Evolutionary conservation across 192 early-diverging fungal species (phyloP), one percentile per base, ranked within the genome.

Genomic region (Diversispora epigaea): DNA sequence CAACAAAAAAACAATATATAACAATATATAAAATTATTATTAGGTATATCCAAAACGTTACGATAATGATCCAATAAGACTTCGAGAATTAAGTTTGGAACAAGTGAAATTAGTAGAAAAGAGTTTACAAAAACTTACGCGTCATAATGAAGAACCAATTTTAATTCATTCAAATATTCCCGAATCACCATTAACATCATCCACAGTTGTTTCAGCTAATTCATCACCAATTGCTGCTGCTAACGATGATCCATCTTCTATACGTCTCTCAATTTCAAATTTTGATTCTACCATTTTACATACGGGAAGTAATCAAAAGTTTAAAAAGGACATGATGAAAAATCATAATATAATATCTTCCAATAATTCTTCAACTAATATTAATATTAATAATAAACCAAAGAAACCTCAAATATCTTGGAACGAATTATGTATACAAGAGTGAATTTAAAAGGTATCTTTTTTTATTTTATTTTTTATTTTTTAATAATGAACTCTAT

Each of bases 21-120:
- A 45, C n/a, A 57, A 21, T 17, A 7, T 75, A 32, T 4, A 17
- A 44, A 41, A 19, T 66, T 65, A 39, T 22, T 43, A 46, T 52
- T 77, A 87, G 86, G 78, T 88, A 14, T 88, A 83, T 77, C 80
- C 86, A 12, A 78, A 85, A 22, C 71, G 85, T 57, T 81, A 83
- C n/a, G 79, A 80, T 14, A 25, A 52, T 39, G 82, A 88, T 70
- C 83, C 82, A 19, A 83, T 84, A 77, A 80, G 72, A 57, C 80
- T 87, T 25, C 73, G 85, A 44, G 82, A 86, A 50, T 68, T 86
- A 3, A 88, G 84, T 25, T 81, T 85, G 17, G 80, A 86, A 52
- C 84, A 88, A 78, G 86, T 85, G 11, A 78, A 83, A 21, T 80
- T 85, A 10, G 84, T 88, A 12, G 85, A 88, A 79, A 81, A 84